Evolutionary conservation across 257 asterid species (phyloP), one percentile per base, ranked within the genome.

Genomic region (Solanum medicagineum): DNA sequence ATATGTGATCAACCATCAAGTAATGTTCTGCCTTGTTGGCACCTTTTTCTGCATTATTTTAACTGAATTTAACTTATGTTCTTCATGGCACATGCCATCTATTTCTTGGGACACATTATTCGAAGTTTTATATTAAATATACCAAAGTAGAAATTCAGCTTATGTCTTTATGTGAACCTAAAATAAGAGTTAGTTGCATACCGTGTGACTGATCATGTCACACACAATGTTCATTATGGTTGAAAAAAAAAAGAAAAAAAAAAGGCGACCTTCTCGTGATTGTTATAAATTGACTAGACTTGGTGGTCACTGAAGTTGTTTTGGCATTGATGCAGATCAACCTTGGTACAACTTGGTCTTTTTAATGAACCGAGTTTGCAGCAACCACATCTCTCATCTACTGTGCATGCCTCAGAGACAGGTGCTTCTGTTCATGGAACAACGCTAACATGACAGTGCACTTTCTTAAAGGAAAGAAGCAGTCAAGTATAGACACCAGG

Each of bases 341-440:
- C 91, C 6, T 87, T 91, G 17, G 90, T 42, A 81, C 86, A 91
- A 70, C 97, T 94, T 84, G 97, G 96, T 86, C 93, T 94, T 73
- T 90, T 91, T 59, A 74, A 90, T 51, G 94, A 92, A 88, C 83
- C 91, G 8, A 85, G 88, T 69, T 19, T 84, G 86, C 92, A 84
- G 81, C 92, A 89, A 75, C 84, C 91, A n/a, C 93, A 89, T 20
- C 88, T 74, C 40, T 29, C 83, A 36, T 80, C 93, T 57, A 87
- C 93, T 29, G 79, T 88, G 88, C 90, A 87, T 29, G 86, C 89
- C 32, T 80, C 93, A 26, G 89, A 87, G 60, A 83, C 89, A n/a
- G 66, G 85, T 81, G 88, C 92, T 66, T 90, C 91, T 24, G 81
- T 88, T 84, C 89, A 60, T 56, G 93, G 90, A 51, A 82, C 91